Percentiles rank a stretch among this genome's conserved stretches.
Evolutionary conservation across 352 stramenopile species (phyloP).

Genomic region (Globisporangium radiosum): DNA sequence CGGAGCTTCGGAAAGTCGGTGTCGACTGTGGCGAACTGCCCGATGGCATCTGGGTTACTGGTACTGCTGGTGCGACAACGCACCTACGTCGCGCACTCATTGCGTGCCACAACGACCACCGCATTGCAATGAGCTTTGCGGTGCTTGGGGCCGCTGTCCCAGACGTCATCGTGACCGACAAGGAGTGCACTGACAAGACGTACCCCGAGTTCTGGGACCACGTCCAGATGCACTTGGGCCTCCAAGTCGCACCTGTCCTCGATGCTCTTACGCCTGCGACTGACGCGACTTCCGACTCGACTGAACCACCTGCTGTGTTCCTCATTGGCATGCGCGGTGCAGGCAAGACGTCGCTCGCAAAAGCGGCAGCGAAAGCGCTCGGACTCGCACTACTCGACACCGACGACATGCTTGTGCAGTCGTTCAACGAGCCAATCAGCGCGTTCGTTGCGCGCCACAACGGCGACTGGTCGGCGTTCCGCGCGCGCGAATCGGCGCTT

Average conservation of each 20-base stretch:
- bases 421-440: conserved; percentile 58
- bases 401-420: conserved; percentile 62
- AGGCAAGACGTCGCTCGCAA: conserved; percentile 77
- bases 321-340: conserved; percentile 86
- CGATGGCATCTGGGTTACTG: conserved; percentile 77
- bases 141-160: conserved; percentile 88
- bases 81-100: conserved; percentile 58
- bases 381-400: conserved; percentile 67
- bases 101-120: conserved; percentile 95
- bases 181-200: conserved; percentile 97
- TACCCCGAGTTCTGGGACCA: conserved; percentile 96
- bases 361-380: conserved; percentile 36
- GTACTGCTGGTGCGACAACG: conserved; percentile 38
- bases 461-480: conserved; percentile 72
- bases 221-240: conserved; percentile 51
- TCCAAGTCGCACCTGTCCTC: conserved; percentile 39
- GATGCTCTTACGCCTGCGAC: conserved; percentile 6
- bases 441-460: conserved; percentile 61
- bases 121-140: conserved; percentile 98
- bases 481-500: conserved; percentile 48
- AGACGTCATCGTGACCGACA: conserved; percentile 95
- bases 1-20: conserved; percentile 93
- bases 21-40: conserved; percentile 70
- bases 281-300: conserved; percentile 2
- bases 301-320: conserved; percentile 44